Percentiles rank a stretch among this genome's conserved stretches.
phyloP scores from a whole-genome alignment of 192 early-diverging fungal genomes.

The Diversispora eburnea region DNA sequence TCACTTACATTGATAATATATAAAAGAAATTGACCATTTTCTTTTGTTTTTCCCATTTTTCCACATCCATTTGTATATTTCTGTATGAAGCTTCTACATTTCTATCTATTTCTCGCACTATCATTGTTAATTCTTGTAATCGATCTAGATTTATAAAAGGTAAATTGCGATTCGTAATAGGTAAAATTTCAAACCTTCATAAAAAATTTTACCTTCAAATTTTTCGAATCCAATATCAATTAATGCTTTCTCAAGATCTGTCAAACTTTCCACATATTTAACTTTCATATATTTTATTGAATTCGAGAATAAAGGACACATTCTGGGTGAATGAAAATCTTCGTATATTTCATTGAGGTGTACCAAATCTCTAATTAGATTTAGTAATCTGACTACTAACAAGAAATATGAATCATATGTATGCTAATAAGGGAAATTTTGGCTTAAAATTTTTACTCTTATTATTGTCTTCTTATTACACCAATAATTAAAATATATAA shows the following conservation, averaged over 20 bases:
- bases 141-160: neutral
- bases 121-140: constrained; percentile 14
- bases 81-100: neutral
- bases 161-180: neutral
- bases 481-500: neutral
- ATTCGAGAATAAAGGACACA: constrained; percentile 11
- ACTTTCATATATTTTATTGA: constrained; percentile 21
- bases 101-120: constrained; percentile 6
- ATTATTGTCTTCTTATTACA: neutral
- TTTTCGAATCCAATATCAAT: constrained; percentile 14
- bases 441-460: neutral
- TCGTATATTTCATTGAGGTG: constrained; percentile 17
- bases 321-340: constrained; percentile 8
- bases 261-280: constrained; percentile 12
- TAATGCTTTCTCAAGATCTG: constrained; percentile 5
- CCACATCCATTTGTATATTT: constrained; percentile 11
- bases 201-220: constrained; percentile 3
- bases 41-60: constrained; percentile 16
- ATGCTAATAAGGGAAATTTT: neutral
- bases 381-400: neutral
- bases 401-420: constrained; percentile 14
- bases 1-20: constrained; percentile 6
- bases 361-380: constrained; percentile 10
- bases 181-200: neutral
- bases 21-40: constrained; percentile 8